Conservation (phyloP, 2,329 filamentous ascomycete species). For the Clonostachys rhizophaga region DNA sequence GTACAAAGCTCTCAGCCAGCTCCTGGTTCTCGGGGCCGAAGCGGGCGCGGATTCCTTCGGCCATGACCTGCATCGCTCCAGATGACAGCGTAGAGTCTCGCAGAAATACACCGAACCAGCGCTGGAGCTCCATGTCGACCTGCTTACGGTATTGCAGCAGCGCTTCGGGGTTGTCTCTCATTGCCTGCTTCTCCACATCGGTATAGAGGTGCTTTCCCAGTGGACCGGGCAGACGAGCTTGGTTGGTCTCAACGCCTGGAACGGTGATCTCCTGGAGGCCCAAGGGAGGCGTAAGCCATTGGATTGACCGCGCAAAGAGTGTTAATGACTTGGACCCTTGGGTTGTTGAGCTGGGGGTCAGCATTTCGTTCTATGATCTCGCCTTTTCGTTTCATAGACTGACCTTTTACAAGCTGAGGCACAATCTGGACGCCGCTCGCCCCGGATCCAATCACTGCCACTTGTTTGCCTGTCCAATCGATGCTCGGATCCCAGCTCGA, state of each 20-base stretch:
- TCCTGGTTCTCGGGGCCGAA: no score
- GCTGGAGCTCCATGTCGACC: conserved; percentile 13
- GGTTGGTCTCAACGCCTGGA: conserved; percentile 10
- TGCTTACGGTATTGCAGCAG: conserved; percentile 47
- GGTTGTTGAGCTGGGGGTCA: conserved; percentile 5
- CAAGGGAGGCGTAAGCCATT: conserved; percentile 31
- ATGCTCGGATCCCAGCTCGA: conserved; percentile 46
- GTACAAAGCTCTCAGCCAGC: no score
- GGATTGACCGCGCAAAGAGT: conserved; percentile 34
- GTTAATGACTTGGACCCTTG: conserved; percentile 19
- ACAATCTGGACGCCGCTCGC: conserved; percentile 50
- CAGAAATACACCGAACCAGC: background rate
- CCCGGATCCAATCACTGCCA: conserved; percentile 52
- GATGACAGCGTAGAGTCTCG: background rate
- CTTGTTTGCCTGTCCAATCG: conserved; percentile 41
- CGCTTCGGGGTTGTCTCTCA: conserved; percentile 44
- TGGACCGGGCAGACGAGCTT: background rate
- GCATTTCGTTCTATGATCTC: conserved; percentile 7
- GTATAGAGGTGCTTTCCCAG: conserved; percentile 7
- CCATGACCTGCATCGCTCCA: no score
- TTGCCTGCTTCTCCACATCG: conserved; percentile 37
- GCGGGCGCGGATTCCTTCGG: no score
- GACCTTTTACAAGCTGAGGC: conserved; percentile 18
- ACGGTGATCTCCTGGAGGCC: conserved; percentile 25
- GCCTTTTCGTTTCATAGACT: background rate